These are phyloP conservation scores for Haplosporangium sp. DNA, from an alignment of 371 early-diverging fungal species.

Conservation along the genomic window DNA sequence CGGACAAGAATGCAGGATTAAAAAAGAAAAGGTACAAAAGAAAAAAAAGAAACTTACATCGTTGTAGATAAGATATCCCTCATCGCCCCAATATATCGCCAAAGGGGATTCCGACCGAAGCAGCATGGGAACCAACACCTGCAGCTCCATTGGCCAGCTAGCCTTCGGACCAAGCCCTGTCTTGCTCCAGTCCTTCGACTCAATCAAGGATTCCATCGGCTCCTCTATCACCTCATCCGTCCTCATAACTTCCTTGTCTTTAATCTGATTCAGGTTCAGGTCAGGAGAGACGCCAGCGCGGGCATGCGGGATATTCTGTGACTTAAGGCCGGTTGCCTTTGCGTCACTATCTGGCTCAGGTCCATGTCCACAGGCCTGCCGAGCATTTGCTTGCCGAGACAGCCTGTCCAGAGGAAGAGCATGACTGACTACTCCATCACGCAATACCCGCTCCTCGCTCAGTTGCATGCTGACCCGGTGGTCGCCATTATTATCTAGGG, in stretches of 20 bases:
- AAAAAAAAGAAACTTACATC: slow-evolving; percentile 35
- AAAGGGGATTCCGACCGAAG: slow-evolving; percentile 25
- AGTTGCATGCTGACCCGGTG: slow-evolving; percentile 14
- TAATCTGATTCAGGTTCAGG: slow-evolving; percentile 13
- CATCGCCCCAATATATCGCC: slow-evolving; percentile 48
- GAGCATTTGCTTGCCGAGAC: neutral
- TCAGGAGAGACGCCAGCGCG: slow-evolving; percentile 29
- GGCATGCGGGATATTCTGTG: slow-evolving; percentile 5
- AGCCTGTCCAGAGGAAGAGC: neutral
- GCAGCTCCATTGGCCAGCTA: slow-evolving; percentile 35
- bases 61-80: slow-evolving; percentile 37
- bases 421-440: slow-evolving; percentile 9
- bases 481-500: slow-evolving; percentile 12
- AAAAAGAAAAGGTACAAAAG: neutral
- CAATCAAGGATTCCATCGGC: slow-evolving; percentile 19
- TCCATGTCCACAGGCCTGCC: no score
- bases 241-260: neutral
- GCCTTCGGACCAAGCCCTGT: slow-evolving; percentile 38
- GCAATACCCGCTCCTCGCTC: slow-evolving; percentile 13
- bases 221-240: neutral
- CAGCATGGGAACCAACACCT: slow-evolving; percentile 11
- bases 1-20: neutral
- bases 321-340: neutral
- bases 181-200: slow-evolving; percentile 38
- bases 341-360: no score